A percentile compares a stretch with the other conserved stretches of the same genome.
These are phyloP conservation scores for Salvia hispanica DNA, from an alignment of 257 asterid species.

Conservation along the genomic window DNA sequence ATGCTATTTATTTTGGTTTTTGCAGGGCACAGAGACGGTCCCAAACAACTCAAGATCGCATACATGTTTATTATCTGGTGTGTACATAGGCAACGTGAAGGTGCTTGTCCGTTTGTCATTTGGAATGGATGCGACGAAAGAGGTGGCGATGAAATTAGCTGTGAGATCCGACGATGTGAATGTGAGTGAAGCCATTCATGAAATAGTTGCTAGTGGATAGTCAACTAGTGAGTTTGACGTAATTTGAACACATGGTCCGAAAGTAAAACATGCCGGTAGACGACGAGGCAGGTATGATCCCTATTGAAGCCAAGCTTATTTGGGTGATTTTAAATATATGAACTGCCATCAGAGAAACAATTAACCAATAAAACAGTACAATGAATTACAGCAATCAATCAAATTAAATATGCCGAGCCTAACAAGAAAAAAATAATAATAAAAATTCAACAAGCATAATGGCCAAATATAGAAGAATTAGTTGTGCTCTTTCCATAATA, in stretches of 20 bases:
- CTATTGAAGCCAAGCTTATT: too few species aligned
- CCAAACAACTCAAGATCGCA: constrained; percentile 90
- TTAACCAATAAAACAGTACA: neutral
- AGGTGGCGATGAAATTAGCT: constrained; percentile 95
- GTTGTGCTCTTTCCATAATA: neutral
- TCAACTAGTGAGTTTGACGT: too few species aligned
- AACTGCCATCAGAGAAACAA: neutral
- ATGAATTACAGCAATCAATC: too few species aligned
- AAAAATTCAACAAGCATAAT: neutral
- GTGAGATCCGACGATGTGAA: constrained; percentile 87
- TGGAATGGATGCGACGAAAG: constrained; percentile 81
- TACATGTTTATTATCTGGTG: constrained; percentile 86
- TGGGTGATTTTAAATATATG: neutral
- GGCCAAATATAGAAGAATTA: neutral
- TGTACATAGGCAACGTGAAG: constrained; percentile 84
- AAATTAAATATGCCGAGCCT: constrained; percentile 5
- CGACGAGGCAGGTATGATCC: too few species aligned
- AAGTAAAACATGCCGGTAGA: too few species aligned
- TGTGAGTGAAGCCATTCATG: constrained; percentile 89
- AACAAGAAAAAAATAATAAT: constrained; percentile 1
- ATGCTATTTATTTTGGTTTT: neutral
- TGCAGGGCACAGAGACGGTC: constrained; percentile 89
- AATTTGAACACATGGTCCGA: too few species aligned
- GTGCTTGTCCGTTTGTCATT: constrained; percentile 89
- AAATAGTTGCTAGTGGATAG: constrained; percentile 91